A percentile compares a stretch with the other conserved stretches of the same genome.
Conservation (phyloP, 441 rosid species). For the Pelargonium exstipulatum region DNA sequence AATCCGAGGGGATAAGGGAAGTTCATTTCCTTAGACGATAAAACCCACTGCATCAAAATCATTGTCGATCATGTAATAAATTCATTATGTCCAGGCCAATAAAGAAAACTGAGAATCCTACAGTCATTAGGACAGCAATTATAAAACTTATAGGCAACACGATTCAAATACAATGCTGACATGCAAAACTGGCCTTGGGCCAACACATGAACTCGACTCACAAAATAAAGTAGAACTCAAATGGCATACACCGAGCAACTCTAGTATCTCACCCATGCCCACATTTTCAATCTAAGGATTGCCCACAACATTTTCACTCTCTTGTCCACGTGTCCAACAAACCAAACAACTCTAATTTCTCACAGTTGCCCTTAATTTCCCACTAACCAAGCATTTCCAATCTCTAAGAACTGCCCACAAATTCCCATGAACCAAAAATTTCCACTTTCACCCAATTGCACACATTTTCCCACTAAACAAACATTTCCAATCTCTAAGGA, state of each 20-base stretch:
- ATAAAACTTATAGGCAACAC: not conserved
- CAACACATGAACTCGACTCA: not conserved
- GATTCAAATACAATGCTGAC: not conserved
- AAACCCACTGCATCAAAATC: constrained; percentile 58
- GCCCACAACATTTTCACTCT: no score
- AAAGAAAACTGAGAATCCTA: not conserved
- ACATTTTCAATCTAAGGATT: no score
- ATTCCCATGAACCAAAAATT: not conserved
- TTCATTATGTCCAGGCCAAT: not conserved
- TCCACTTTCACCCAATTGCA: not conserved
- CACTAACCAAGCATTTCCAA: not conserved
- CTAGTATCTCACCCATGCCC: no score
- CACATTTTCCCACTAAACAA: not conserved
- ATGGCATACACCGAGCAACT: not conserved
- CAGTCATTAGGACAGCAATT: not conserved
- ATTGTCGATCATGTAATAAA: constrained; percentile 17
- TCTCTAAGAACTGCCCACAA: not conserved
- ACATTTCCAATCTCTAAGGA: not conserved
- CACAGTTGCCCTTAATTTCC: not conserved
- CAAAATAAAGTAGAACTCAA: not conserved
- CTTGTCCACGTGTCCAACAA: not conserved
- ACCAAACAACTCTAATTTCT: not conserved
- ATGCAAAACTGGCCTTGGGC: not conserved
- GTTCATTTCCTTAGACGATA: constrained; percentile 92
- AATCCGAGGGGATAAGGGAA: constrained; percentile 94